Percentiles rank a stretch among this genome's conserved stretches.
phyloP scores from a whole-genome alignment of 805 yeast genomes.

The Cyberlindnera amylophila region DNA sequence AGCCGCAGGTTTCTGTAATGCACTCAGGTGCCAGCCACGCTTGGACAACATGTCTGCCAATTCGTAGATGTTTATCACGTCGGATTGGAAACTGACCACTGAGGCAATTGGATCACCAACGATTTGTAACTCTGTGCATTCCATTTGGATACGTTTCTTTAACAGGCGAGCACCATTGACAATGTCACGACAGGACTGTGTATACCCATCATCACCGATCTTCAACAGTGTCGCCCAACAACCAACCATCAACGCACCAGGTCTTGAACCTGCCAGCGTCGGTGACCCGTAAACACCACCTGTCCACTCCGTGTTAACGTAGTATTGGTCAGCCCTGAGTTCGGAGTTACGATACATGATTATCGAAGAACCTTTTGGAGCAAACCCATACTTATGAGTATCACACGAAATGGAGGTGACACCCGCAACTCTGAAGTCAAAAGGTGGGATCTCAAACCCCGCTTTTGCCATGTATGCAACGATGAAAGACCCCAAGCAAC shows the following conservation, averaged over 20 bases:
- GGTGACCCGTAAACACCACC: conserved; percentile 98
- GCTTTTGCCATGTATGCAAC: conserved; percentile 74
- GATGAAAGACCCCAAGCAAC: conserved; percentile 91
- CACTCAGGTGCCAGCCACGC: conserved; percentile 84
- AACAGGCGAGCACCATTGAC: conserved; percentile 60
- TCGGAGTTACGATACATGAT: conserved; percentile 77
- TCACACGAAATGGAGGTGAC: conserved; percentile 99
- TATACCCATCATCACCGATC: conserved; percentile 84
- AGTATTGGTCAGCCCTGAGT: conserved; percentile 79
- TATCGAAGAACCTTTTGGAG: conserved; percentile 93
- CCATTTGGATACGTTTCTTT: conserved; percentile 41
- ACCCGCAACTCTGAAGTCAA: conserved; percentile 84
- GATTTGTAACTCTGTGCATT: conserved; percentile 56
- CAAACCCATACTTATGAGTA: conserved; percentile 98
- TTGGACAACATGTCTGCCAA: conserved; percentile 66
- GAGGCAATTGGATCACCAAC: conserved; percentile 85
- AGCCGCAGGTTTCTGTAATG: conserved; percentile 88
- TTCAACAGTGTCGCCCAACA: conserved; percentile 92
- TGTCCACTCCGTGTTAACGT: conserved; percentile 77
- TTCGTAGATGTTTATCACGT: conserved; percentile 63
- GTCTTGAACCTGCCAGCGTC: conserved; percentile 93
- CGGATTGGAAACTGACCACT: conserved; percentile 74
- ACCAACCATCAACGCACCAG: conserved; percentile 96
- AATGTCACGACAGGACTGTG: conserved; percentile 59
- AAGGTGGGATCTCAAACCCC: conserved; percentile 45